phyloP scores from a whole-genome alignment of 768 basidiomycete species.

The Collybia nuda region DNA sequence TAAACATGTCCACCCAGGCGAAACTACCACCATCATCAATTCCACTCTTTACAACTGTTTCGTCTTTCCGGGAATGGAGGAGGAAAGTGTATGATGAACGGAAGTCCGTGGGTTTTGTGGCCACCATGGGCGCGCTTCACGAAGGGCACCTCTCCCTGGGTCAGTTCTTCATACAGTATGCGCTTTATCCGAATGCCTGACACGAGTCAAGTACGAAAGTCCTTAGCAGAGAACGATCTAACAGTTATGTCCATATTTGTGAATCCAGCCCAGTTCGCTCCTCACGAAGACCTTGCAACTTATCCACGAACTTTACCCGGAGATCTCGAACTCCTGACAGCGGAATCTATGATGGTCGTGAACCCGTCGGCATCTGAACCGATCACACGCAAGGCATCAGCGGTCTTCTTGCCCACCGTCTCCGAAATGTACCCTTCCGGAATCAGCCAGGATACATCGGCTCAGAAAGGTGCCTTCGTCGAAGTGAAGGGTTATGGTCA shows the following conservation, averaged over 20 bases:
- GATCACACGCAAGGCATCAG: constrained; percentile 46
- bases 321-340: constrained; percentile 66
- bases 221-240: constrained; percentile 74
- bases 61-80: constrained; percentile 74
- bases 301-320: constrained; percentile 86
- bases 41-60: constrained; percentile 53
- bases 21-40: not conserved
- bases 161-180: constrained; percentile 32
- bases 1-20: too few relatives aligned
- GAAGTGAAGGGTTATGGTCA: constrained; percentile 90
- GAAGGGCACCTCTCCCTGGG: constrained; percentile 91
- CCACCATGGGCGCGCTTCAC: constrained; percentile 98
- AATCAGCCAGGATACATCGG: constrained; percentile 69
- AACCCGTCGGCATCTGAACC: constrained; percentile 9
- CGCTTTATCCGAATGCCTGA: not conserved
- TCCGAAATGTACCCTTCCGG: constrained; percentile 93
- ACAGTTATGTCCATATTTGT: constrained; percentile 97
- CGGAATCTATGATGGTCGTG: constrained; percentile 28
- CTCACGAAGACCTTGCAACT: constrained; percentile 86
- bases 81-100: constrained; percentile 51
- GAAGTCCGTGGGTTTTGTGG: constrained; percentile 87
- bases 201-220: constrained; percentile 60
- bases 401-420: constrained; percentile 79
- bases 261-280: constrained; percentile 97
- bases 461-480: constrained; percentile 87